These are phyloP conservation scores for Aspergillus flavus DNA, from an alignment of 2,329 filamentous ascomycete genomes.

Conservation along the genomic window DNA sequence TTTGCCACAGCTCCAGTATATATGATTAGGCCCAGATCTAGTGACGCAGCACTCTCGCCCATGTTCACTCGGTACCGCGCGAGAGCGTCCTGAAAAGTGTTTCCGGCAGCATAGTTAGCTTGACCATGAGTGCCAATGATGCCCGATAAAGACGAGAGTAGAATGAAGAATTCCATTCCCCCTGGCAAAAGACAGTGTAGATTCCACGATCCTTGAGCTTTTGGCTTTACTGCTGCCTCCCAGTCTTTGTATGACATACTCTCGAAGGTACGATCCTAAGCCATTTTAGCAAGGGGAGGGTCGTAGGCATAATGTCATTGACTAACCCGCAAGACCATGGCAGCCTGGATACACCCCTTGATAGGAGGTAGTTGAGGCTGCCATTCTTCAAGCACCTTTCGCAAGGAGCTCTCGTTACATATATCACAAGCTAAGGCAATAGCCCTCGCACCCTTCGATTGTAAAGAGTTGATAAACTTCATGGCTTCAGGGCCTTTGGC, in stretches of 20 bases:
- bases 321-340: slow-evolving; percentile 12
- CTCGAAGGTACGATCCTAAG: slow-evolving; percentile 29
- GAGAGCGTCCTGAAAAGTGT: not conserved
- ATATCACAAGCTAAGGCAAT: slow-evolving; percentile 12
- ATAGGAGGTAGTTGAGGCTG: slow-evolving; percentile 9
- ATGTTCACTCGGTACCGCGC: not conserved
- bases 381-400: not conserved
- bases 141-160: not conserved
- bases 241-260: slow-evolving; percentile 20
- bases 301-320: too few species aligned
- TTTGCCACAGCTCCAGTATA: slow-evolving; percentile 27
- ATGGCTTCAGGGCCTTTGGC: not conserved
- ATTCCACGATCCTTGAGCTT: slow-evolving; percentile 1
- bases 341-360: slow-evolving; percentile 14
- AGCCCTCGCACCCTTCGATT: not conserved
- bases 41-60: slow-evolving; percentile 8
- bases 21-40: slow-evolving; percentile 27
- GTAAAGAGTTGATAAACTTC: slow-evolving; percentile 6
- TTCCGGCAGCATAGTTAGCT: slow-evolving; percentile 4
- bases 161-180: slow-evolving; percentile 8
- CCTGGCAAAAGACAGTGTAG: not conserved
- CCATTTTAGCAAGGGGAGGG: too few species aligned
- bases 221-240: not conserved
- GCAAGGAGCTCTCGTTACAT: not conserved
- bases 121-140: not conserved